Evolutionary conservation across 1,139 yeast species (phyloP).

Genomic region (Diutina siamensis): DNA sequence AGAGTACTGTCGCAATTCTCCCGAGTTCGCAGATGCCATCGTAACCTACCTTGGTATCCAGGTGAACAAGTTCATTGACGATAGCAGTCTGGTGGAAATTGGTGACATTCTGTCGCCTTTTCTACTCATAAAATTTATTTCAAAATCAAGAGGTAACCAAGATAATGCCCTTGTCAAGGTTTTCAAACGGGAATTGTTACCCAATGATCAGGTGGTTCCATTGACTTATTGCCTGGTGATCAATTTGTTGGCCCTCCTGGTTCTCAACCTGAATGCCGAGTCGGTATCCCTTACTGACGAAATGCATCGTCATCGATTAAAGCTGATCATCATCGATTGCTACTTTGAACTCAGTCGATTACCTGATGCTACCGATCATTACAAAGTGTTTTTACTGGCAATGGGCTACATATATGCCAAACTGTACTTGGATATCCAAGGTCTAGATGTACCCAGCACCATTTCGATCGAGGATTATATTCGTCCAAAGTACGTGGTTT

Average conservation of each 20-base stretch:
- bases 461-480: not conserved
- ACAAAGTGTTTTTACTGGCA: not conserved
- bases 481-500: not conserved
- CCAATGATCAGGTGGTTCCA: not conserved
- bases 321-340: not conserved
- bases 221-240: not conserved
- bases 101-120: not conserved
- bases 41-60: not conserved
- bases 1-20: not conserved
- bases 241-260: not conserved
- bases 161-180: not conserved
- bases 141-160: not conserved
- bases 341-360: not conserved
- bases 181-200: not conserved
- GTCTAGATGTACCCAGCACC: not conserved
- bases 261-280: not conserved
- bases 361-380: not conserved
- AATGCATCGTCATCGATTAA: not conserved
- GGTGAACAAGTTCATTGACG: not conserved
- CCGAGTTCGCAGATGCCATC: constrained; percentile 1
- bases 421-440: not conserved
- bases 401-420: not conserved
- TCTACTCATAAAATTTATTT: not conserved
- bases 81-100: not conserved
- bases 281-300: not conserved